These are phyloP conservation scores for Tylopilus rubrobrunneus DNA, from an alignment of 768 basidiomycete species.

Conservation along the genomic window DNA sequence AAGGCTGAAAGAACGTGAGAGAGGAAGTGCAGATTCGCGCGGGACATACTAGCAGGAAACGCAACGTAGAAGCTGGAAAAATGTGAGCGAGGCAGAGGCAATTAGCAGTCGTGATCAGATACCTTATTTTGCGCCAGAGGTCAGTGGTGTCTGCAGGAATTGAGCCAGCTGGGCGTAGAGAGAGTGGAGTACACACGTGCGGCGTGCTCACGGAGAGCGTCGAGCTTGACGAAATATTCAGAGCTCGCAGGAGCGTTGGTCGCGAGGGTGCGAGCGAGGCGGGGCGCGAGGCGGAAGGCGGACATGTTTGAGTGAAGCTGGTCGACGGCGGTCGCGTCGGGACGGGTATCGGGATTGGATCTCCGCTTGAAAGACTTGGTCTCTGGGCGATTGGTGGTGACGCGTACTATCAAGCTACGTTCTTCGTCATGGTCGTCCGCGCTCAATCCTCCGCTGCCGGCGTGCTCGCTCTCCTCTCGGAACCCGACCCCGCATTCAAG, in stretches of 20 bases:
- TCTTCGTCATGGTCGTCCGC: constrained; percentile 55
- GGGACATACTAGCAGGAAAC: constrained; percentile 63
- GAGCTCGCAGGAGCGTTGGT: constrained; percentile 36
- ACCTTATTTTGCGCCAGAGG: constrained; percentile 89
- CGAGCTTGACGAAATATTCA: constrained; percentile 47
- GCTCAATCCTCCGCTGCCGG: constrained; percentile 83
- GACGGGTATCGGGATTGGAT: constrained; percentile 8
- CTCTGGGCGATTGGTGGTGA: constrained; percentile 37
- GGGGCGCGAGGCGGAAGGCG: constrained; percentile 44
- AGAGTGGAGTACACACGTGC: constrained; percentile 40
- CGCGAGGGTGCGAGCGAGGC: constrained; percentile 34
- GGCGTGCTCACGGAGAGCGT: constrained; percentile 64
- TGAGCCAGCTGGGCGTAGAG: constrained; percentile 9
- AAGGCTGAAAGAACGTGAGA: constrained; percentile 17
- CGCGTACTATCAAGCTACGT: constrained; percentile 28
- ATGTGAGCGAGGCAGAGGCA: constrained; percentile 4
- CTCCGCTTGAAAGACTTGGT: constrained; percentile 30
- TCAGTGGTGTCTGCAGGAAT: constrained; percentile 57
- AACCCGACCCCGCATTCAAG: constrained; percentile 83
- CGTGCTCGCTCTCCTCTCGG: constrained; percentile 85
- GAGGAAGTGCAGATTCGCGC: constrained; percentile 1
- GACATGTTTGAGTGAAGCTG: constrained; percentile 37
- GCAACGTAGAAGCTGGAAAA: constrained; percentile 64
- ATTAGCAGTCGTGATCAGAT: constrained; percentile 19
- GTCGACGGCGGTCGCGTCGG: constrained; percentile 28